Evolutionary conservation across 805 yeast species (phyloP), one percentile per base, ranked within the genome.

Genomic region (Candida orba): DNA sequence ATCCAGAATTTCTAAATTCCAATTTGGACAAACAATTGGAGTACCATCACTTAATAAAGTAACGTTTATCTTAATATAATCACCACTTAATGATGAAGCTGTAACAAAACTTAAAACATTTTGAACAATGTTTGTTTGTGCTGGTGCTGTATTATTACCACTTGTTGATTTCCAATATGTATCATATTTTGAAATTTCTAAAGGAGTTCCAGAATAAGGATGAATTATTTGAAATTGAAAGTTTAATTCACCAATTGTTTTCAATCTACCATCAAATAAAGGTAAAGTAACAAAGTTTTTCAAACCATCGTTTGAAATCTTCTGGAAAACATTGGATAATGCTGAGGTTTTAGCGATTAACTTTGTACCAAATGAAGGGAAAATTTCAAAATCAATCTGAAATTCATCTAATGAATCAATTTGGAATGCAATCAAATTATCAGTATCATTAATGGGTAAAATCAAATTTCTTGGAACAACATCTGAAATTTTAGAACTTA

Each of bases 101-200:
- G 97, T 90, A 14, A 91, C 95, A 57, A 87, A 79, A 13, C 93
- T 81, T 34, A 81, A 72, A 20, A 70, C 65, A 37, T 58, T 56
- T 39, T 52, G 58, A n/a, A 54, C 29, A 27, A 27, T 10, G 13
- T 10, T 27, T 27, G 29, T 27, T 27, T 27, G 29, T 13, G 29
- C 13, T 27, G 29, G 29, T 27, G 5, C 44, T 17, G 23, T 37
- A 36, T 52, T 52, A 36, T 68, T 62, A 34, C 76, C 77, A 37
- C 82, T 75, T 0, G 96, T 85, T 1, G 95, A 82, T 63, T 90
- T 93, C 99, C 99, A 91, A 64, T 91, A 91, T 0, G 98, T 91
- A 57, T 90, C 97, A 59, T 85, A 89, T 66, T 88, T 87, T 10
- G 95, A 81, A 36, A 95, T 84, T 62, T 90, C 97, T 46, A 91